These are phyloP conservation scores for Saccharomyces hybrid DNA, from an alignment of 1,139 yeast genomes.

Conservation along the genomic window DNA sequence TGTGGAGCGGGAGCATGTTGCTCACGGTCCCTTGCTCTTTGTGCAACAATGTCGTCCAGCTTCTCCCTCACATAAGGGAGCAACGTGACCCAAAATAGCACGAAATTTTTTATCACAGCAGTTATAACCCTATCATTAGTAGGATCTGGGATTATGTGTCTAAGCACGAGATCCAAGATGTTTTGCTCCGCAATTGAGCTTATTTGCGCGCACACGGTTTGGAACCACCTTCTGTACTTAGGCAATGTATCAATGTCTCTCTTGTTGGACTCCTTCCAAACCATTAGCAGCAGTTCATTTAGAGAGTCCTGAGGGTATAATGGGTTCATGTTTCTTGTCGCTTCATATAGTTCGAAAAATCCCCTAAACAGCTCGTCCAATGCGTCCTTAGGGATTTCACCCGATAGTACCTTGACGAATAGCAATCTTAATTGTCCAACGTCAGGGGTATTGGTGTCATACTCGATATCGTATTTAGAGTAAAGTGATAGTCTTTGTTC, in stretches of 20 bases:
- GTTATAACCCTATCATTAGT: conserved; percentile 13
- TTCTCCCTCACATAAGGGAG: conserved; percentile 18
- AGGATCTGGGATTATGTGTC: conserved; percentile 24
- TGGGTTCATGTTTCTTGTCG: conserved; percentile 1
- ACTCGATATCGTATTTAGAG: not conserved
- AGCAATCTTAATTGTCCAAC: conserved; percentile 1
- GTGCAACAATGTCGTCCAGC: conserved; percentile 14
- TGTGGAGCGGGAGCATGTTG: not conserved
- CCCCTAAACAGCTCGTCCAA: conserved; percentile 3
- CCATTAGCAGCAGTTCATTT: conserved; percentile 2
- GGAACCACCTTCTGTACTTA: conserved; percentile 1
- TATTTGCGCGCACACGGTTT: conserved; percentile 1
- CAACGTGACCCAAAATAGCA: conserved; percentile 19
- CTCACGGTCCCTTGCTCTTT: conserved; percentile 6
- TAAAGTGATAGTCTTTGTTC: conserved; percentile 1
- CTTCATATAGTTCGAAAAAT: conserved; percentile 1
- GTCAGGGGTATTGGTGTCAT: conserved; percentile 1
- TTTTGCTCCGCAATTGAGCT: conserved; percentile 5
- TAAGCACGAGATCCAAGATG: conserved; percentile 11
- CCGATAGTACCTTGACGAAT: not conserved
- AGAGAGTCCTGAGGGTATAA: conserved; percentile 3
- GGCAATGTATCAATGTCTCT: not conserved
- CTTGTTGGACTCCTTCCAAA: conserved; percentile 3
- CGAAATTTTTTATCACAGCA: conserved; percentile 18
- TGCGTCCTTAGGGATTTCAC: conserved; percentile 1